A percentile compares a stretch with the other conserved stretches of the same genome.
Evolutionary conservation across 345 rosid genomes (phyloP).

Genomic region (Cardamine chenopodiifolia): DNA sequence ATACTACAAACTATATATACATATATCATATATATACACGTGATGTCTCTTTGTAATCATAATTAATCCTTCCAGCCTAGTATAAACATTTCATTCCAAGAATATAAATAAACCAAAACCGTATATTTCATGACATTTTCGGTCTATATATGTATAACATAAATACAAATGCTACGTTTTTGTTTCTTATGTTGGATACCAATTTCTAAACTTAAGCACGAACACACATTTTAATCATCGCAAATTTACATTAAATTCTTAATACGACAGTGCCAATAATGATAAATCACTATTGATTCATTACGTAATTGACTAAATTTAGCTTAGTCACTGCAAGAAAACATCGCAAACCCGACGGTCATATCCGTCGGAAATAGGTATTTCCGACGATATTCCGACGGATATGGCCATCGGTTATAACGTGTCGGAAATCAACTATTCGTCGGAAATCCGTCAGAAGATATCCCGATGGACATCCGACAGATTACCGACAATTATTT

Average conservation of each 20-base stretch:
- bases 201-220: neutral
- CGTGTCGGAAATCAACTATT: no score
- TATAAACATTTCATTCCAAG: neutral
- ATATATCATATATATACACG: neutral
- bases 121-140: neutral
- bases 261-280: neutral
- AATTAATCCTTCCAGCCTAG: neutral
- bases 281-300: neutral
- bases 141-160: neutral
- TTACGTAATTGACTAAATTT: neutral
- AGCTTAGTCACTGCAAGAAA: no score
- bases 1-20: neutral
- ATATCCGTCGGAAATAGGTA: no score
- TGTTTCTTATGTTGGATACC: neutral
- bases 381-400: no score
- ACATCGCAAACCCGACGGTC: no score
- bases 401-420: no score
- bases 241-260: neutral
- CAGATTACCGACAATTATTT: no score
- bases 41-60: neutral
- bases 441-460: no score
- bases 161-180: neutral
- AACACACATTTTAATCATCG: neutral
- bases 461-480: no score
- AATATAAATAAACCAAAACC: neutral